A percentile compares a stretch with the other conserved stretches of the same genome.
Evolutionary conservation across 306 rosid species (phyloP).

Genomic region (Canavalia gladiata): DNA sequence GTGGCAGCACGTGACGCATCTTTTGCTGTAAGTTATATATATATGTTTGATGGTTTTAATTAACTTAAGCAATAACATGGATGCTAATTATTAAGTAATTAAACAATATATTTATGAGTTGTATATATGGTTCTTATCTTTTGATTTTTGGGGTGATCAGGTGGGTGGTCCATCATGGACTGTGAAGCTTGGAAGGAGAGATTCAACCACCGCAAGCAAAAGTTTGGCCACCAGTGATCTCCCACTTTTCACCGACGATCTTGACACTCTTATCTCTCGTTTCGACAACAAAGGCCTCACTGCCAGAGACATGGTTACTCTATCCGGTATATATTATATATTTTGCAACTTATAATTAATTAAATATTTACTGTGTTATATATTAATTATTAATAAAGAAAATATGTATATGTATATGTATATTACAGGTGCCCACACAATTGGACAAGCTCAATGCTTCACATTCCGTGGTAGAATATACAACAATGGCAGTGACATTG

Average conservation of each 20-base stretch:
- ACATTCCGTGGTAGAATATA: slow-evolving; percentile 64
- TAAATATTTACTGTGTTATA: no score
- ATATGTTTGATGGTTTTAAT: background rate
- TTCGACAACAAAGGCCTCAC: slow-evolving; percentile 38
- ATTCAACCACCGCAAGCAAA: slow-evolving; percentile 51
- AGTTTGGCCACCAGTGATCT: slow-evolving; percentile 44
- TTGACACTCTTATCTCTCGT: slow-evolving; percentile 41
- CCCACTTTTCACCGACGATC: slow-evolving; percentile 45
- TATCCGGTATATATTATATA: slow-evolving; percentile 37
- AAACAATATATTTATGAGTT: no score
- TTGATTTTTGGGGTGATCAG: background rate
- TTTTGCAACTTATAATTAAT: no score
- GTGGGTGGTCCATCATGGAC: slow-evolving; percentile 63
- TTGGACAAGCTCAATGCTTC: slow-evolving; percentile 64
- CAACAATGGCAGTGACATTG: slow-evolving; percentile 57
- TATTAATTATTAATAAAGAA: no score
- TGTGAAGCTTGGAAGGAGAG: slow-evolving; percentile 57
- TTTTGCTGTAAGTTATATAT: slow-evolving; percentile 48
- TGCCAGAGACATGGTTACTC: slow-evolving; percentile 51
- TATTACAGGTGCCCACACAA: slow-evolving; percentile 58
- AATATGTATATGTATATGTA: no score
- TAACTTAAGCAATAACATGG: background rate
- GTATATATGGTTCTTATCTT: no score
- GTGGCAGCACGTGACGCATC: slow-evolving; percentile 80
- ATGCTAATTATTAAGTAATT: no score